Conservation (phyloP, 176 grass and related monocot species). For the Coix lacrymajobi region DNA sequence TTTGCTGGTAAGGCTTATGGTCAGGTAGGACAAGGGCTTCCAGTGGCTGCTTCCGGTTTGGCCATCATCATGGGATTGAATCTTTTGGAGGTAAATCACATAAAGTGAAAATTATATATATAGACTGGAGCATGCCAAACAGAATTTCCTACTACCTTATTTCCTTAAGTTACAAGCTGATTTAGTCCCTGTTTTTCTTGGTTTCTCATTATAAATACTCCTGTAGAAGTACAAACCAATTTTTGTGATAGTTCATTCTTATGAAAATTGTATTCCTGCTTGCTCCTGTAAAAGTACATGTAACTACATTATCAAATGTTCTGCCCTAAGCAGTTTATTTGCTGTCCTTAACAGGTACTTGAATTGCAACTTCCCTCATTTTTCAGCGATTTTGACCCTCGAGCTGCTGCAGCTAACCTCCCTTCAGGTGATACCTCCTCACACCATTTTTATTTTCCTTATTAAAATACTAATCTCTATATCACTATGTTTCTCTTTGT, state of each 20-base stretch:
- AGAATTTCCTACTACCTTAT: not conserved
- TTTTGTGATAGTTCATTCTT: not conserved
- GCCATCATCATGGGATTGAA: slow-evolving; percentile 93
- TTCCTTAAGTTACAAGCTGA: not conserved
- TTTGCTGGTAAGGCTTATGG: slow-evolving; percentile 98
- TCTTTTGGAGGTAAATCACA: slow-evolving; percentile 75
- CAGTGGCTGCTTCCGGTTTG: slow-evolving; percentile 76
- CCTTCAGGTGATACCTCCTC: slow-evolving; percentile 57
- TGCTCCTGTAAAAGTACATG: not conserved
- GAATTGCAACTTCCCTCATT: slow-evolving; percentile 91
- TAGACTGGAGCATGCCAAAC: not conserved
- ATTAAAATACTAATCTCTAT: not conserved
- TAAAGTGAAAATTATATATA: not conserved
- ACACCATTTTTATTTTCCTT: slow-evolving; percentile 12
- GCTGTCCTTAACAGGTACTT: slow-evolving; percentile 56
- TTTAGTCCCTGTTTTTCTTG: not conserved
- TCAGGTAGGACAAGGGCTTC: slow-evolving; percentile 93
- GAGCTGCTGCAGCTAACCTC: slow-evolving; percentile 73
- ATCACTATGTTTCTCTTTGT: not conserved
- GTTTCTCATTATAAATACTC: not conserved
- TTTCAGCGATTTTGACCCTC: slow-evolving; percentile 91
- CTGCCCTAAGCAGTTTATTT: slow-evolving; percentile 8
- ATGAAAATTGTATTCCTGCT: slow-evolving; percentile 5
- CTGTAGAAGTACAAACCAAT: not conserved
- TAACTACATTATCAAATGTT: not conserved